Evolutionary conservation across 2,329 filamentous ascomycete species (phyloP), one percentile per base, ranked within the genome.

Genomic region (Zymoseptoria passerinii): DNA sequence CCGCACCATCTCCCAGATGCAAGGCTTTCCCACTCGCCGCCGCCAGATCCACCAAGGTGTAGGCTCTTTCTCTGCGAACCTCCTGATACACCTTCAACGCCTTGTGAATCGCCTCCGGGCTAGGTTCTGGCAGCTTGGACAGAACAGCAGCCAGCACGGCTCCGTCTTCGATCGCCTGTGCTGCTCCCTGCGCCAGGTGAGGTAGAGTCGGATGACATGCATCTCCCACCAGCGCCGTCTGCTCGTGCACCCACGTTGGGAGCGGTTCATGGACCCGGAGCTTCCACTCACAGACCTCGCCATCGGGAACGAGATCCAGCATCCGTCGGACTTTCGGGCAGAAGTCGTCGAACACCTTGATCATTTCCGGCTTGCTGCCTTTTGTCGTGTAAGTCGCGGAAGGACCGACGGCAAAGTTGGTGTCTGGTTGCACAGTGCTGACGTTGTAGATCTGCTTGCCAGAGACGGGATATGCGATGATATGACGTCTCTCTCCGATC

Each of bases 401-500:
- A 2, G 79, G 78, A 1, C 81, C 82, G 2, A 78, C 77, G 1
- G 83, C 80, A 62, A 84, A 84, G 66, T 85, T 81, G 28, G 72
- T 75, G 59, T 85, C 82, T 0, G 83, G 82, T 61, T 87, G 84
- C 0, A 80, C 76, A 1, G 84, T 85, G 10, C 81, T 83, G 48
- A 88, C 72, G 71, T 88, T 88, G 75, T 87, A 87, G 58, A 87
- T 81, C 16, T 78, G 79, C 67, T 89, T 83, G 68, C 79, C 81
- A 61, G 82, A 80, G 50, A 92, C 85, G 0, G 88, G 85, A 70
- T 92, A 92, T 0, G 87, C 87, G 65, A 92, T 89, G 71, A 90
- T 87, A 72, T 92, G 89, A 1, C 87, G 80, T 65, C 82, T 82
- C 68, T 85, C 84, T 29, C 88, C 88, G 54, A 92, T 87, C 88